Evolutionary conservation across 129 eudicot species (phyloP).

Genomic region (Deinandra increscens): DNA sequence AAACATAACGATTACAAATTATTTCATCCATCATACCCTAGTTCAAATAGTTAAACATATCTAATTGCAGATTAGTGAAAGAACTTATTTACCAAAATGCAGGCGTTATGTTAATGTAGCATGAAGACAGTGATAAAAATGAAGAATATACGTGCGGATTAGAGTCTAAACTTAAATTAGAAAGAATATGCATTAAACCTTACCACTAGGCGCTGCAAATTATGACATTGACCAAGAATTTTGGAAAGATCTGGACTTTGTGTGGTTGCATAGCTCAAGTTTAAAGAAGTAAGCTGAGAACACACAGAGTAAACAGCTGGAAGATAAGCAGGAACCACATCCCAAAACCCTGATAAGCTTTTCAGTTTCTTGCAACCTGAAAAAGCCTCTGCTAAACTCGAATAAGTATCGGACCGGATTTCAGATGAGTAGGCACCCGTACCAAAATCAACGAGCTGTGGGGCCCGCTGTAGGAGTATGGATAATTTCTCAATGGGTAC

Average conservation of each 20-base stretch:
- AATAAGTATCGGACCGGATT: conserved; percentile 52
- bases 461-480: conserved; percentile 56
- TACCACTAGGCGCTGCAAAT: conserved; percentile 90
- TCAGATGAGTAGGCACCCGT: conserved; percentile 76
- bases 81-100: conserved; percentile 10
- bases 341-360: conserved; percentile 89
- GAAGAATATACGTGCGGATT: not conserved
- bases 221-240: conserved; percentile 69
- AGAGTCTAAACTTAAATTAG: not conserved
- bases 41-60: conserved; percentile 4
- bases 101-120: not conserved
- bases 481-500: conserved; percentile 80
- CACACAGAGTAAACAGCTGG: conserved; percentile 77
- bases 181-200: conserved; percentile 18
- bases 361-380: conserved; percentile 68
- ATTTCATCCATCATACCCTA: conserved; percentile 10
- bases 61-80: not conserved
- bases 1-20: not conserved
- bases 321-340: conserved; percentile 73
- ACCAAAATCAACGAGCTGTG: conserved; percentile 74
- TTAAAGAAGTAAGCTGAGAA: conserved; percentile 67
- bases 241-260: conserved; percentile 71
- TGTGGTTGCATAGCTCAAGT: conserved; percentile 67
- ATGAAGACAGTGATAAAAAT: not conserved
- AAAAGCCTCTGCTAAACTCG: conserved; percentile 56